Evolutionary conservation across 768 basidiomycete species (phyloP), one percentile per base, ranked within the genome.

Genomic region (Suillus alpinus): DNA sequence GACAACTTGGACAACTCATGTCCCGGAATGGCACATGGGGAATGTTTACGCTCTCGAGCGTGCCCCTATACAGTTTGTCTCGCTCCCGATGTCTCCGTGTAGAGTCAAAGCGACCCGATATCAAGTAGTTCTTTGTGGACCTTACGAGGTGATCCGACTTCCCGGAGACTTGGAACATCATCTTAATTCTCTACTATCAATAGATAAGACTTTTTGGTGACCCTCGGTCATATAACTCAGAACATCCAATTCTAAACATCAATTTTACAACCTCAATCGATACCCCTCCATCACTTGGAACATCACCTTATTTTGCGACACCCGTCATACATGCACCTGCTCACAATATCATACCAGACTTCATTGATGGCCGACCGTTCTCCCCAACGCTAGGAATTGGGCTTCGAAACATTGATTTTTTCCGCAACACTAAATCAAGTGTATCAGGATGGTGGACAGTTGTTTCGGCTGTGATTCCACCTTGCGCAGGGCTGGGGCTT

Each of bases 181-280:
- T 63, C 29, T 34, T 32, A 58, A 50, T 55, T 56, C 55, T 47
- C 47, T 44, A 16, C 37, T 36, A 26, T 56, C 46, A 8, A 29
- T 65, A 93, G 89, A 92, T 94, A 59, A 80, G 93, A 63, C 79
- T 94, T 51, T 95, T 94, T 69, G 92, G 92, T 7, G 90, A 91
- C 71, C 91, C 92, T 10, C 73, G 65, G 36, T 73, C 70, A 16
- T 65, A 73, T 10, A 73, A 73, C 8, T 75, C 70, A 26, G 73
- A 78, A 1, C 59, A 76, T 4, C 92, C 92, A 0, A 74, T 78
- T 13, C 83, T 91, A 60, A 81, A 74, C 23, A 73, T 94, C 62
- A 77, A 77, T 4, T 65, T 93, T 51, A 70, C 71, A 0, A 76
- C 87, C 29, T 73, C 78, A 13, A 58, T 83, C 9, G 80, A 83